phyloP scores from a whole-genome alignment of 2,329 filamentous ascomycete species.

The Pezicula neosporulosa region DNA sequence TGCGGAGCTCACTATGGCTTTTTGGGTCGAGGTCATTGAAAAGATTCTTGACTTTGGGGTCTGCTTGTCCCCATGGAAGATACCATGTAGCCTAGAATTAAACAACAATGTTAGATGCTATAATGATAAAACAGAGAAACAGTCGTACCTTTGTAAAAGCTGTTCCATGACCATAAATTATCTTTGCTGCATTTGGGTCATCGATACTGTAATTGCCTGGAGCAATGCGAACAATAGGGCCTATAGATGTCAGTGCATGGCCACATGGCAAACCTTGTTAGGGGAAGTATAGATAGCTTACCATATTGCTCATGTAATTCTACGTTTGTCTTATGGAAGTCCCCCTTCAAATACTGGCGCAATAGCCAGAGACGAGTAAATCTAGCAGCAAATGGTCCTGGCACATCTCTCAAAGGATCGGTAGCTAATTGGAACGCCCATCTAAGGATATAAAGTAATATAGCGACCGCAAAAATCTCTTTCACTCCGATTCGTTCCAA shows the following conservation, averaged over 20 bases:
- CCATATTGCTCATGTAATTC: conserved; percentile 36
- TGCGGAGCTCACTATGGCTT: conserved; percentile 32
- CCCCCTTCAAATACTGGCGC: conserved; percentile 28
- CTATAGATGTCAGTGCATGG: conserved; percentile 6
- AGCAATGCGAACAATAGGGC: conserved; percentile 39
- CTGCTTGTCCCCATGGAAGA: conserved; percentile 1
- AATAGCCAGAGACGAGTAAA: conserved; percentile 41
- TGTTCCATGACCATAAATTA: conserved; percentile 34
- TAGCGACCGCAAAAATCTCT: background rate
- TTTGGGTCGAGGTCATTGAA: conserved; percentile 29
- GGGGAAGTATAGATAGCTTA: background rate
- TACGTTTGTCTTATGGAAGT: conserved; percentile 35
- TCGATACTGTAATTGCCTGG: conserved; percentile 42
- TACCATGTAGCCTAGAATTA: background rate
- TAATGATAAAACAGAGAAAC: background rate
- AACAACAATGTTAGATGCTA: background rate
- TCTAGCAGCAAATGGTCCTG: conserved; percentile 39
- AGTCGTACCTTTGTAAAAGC: conserved; percentile 31
- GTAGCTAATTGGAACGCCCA: background rate
- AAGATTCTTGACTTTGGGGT: conserved; percentile 19
- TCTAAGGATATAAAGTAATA: background rate
- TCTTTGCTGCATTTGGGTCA: conserved; percentile 34
- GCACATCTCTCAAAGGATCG: conserved; percentile 24
- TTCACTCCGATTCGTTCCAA: background rate
- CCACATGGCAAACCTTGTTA: background rate